Conservation (phyloP, 306 rosid species). For the Medicago arabica region DNA sequence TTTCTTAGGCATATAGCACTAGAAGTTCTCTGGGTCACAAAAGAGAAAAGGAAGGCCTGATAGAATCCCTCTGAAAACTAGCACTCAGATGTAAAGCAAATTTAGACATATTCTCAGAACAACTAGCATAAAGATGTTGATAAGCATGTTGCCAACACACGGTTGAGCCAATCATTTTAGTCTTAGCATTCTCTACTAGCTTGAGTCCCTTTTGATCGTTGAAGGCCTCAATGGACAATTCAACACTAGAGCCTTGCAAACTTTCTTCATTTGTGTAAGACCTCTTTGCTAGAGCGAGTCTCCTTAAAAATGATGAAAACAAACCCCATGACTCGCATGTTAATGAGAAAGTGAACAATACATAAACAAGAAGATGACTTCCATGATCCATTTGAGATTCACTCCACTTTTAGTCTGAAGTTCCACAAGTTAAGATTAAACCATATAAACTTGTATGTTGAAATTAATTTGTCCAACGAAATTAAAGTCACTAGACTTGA, state of each 20-base stretch:
- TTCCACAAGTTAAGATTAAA: neutral
- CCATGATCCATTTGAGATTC: constrained; percentile 48
- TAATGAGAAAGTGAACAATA: constrained; percentile 36
- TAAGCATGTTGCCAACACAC: constrained; percentile 78
- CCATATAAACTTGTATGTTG: constrained; percentile 13
- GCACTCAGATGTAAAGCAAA: constrained; percentile 85
- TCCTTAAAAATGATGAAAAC: constrained; percentile 53
- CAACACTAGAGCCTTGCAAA: constrained; percentile 48
- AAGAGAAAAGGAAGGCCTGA: constrained; percentile 60
- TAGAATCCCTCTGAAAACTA: constrained; percentile 85
- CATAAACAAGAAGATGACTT: constrained; percentile 23
- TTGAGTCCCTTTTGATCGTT: constrained; percentile 58
- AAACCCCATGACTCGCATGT: constrained; percentile 64
- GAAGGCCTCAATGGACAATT: constrained; percentile 61
- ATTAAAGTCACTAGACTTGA: neutral
- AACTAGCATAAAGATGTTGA: constrained; percentile 64
- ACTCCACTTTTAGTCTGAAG: neutral
- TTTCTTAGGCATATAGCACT: constrained; percentile 55
- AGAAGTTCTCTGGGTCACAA: constrained; percentile 54
- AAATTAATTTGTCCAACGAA: too few species aligned
- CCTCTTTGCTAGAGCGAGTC: constrained; percentile 38
- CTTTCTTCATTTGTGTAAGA: constrained; percentile 24
- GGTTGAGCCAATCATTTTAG: constrained; percentile 3
- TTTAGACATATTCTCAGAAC: constrained; percentile 74
- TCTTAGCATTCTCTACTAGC: neutral